Percentiles rank a stretch among this genome's conserved stretches.
Evolutionary conservation across 1,284 basidiomycete species (phyloP).

Genomic region (Leccinum subfulvum): DNA sequence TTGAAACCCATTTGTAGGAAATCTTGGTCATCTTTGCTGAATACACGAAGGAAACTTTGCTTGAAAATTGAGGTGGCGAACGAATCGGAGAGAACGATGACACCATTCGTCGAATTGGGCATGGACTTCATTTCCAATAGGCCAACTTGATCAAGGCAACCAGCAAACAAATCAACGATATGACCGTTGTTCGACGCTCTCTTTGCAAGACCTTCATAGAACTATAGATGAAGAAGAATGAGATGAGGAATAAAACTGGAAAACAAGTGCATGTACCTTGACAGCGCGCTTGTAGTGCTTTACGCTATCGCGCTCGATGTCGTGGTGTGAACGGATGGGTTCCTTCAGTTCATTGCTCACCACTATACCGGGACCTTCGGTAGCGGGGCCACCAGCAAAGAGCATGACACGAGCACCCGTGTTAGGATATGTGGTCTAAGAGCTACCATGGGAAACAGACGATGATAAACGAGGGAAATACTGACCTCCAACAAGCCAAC

Average conservation of each 20-base stretch:
- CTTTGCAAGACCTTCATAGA: slow-evolving; percentile 95
- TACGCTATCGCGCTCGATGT: slow-evolving; percentile 96
- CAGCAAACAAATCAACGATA: slow-evolving; percentile 93
- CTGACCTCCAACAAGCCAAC: slow-evolving; percentile 88
- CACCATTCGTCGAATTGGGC: slow-evolving; percentile 93
- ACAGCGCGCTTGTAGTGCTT: slow-evolving; percentile 97
- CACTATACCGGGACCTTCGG: slow-evolving; percentile 96
- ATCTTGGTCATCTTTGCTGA: slow-evolving; percentile 93
- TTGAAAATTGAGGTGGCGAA: slow-evolving; percentile 99
- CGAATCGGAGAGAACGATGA: slow-evolving; percentile 94
- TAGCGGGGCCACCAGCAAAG: slow-evolving; percentile 94
- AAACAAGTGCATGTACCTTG: slow-evolving; percentile 58
- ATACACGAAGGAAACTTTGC: slow-evolving; percentile 92
- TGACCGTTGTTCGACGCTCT: slow-evolving; percentile 94
- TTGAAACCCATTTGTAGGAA: slow-evolving; percentile 98
- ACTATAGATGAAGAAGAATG: slow-evolving; percentile 47
- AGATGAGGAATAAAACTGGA: background rate
- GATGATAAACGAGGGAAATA: background rate
- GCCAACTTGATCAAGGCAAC: slow-evolving; percentile 97
- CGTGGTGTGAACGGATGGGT: slow-evolving; percentile 98
- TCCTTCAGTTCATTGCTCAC: slow-evolving; percentile 96
- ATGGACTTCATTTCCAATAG: slow-evolving; percentile 97
- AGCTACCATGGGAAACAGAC: slow-evolving; percentile 2
- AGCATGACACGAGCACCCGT: slow-evolving; percentile 97
- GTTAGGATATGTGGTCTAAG: slow-evolving; percentile 87